Base-by-base conservation (phyloP, 345 rosid genomes). In the Cardamine resedifolia region DNA sequence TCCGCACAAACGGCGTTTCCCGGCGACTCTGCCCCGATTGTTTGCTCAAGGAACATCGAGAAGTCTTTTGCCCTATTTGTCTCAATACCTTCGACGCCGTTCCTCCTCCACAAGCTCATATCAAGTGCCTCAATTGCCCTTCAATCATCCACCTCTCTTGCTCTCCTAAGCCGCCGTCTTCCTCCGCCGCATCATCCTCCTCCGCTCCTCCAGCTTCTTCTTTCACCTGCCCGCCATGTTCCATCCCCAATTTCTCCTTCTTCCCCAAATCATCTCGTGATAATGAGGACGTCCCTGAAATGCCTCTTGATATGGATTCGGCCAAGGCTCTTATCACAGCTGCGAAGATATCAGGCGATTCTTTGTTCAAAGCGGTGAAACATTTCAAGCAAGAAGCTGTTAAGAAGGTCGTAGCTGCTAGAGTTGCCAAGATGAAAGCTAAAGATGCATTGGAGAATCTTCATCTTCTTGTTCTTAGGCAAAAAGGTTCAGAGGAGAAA, bases 21-120 rank as follows among this genome's bases (percentile, higher is more conserved):
- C 82, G 84, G 57, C 81, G 80, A 30, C 58, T 81, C 41, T 86
- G 90, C 77, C 79, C 86, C 49, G 75, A 86, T 26, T 86, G 90
- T 77, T 77, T 81, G 19, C 83, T 86, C 15, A 81, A 81, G 50
- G 77, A 61, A 47, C 81, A 82, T 71, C 77, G 59, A 8, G 76
- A 77, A 3, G 68, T 73, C 23, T 86, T 86, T 66, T 86, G 90
- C 71, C 81, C 86, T 1, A 34, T 84, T 72, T 86, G 88, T 75
- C 78, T 82, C 71, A n/a, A 61, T 2, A 67, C 66, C 18, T 82
- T 64, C 78, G 65, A 20, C 20, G 45, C 61, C 28, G 4, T 59
- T 14, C 76, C 72, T 21, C 56, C 81, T 18, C 71, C 47, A 36
- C 21, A 60, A 0, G 64, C 68, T 33, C 79, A 79, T 56, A 68